Evolutionary conservation across 164 flowering plant genomes (phyloP).

Genomic region (Tetrastigma voinierianum): DNA sequence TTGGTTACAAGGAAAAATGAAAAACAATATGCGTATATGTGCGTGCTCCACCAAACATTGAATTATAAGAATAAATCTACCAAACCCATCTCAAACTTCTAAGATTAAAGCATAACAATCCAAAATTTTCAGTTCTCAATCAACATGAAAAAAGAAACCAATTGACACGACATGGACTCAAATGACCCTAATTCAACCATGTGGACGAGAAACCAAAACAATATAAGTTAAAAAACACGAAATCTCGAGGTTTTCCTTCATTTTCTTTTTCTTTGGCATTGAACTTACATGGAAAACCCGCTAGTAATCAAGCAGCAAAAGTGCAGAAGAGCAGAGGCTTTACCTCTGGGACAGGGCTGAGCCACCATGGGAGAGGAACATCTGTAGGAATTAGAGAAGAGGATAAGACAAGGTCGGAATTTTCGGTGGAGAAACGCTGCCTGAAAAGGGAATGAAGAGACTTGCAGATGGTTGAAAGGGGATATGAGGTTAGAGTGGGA

Average conservation of each 20-base stretch:
- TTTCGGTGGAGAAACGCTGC: slow-evolving; percentile 13
- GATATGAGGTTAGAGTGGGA: slow-evolving; percentile 20
- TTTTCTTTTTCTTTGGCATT: not conserved
- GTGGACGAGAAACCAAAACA: too few species aligned
- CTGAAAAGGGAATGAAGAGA: slow-evolving; percentile 12
- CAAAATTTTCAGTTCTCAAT: too few species aligned
- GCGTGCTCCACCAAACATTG: too few species aligned
- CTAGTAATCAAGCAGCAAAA: not conserved
- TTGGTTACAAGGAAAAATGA: too few species aligned
- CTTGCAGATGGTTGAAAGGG: slow-evolving; percentile 4
- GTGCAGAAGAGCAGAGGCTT: not conserved
- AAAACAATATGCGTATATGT: too few species aligned
- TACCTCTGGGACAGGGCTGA: slow-evolving; percentile 13
- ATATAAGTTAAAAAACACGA: too few species aligned
- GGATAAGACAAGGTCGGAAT: slow-evolving; percentile 15
- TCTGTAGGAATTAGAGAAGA: slow-evolving; percentile 8
- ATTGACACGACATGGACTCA: too few species aligned
- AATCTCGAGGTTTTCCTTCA: not conserved
- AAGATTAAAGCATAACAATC: too few species aligned
- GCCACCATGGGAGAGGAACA: slow-evolving; percentile 15
- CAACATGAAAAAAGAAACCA: not conserved
- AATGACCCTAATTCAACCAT: too few species aligned
- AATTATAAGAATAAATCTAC: not conserved
- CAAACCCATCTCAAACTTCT: too few species aligned
- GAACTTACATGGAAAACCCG: not conserved